phyloP scores from a whole-genome alignment of 139 green algal genomes.

The Coccomyxa sp. region DNA sequence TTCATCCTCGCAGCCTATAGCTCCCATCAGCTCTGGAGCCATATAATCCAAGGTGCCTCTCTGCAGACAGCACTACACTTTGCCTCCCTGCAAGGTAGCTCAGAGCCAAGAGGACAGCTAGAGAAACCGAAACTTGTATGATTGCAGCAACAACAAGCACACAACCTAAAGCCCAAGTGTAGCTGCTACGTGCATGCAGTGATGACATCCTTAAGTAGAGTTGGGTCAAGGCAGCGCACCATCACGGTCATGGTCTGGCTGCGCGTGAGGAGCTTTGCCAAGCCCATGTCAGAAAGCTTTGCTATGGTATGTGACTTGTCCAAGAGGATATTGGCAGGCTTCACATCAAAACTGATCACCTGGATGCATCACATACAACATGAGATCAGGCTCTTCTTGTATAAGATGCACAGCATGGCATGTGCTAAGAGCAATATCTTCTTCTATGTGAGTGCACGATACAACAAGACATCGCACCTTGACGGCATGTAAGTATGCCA shows the following conservation, averaged over 20 bases:
- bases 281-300: neutral
- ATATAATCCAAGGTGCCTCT: neutral
- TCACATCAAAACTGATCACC: neutral
- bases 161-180: too few species aligned
- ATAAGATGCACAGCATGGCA: neutral
- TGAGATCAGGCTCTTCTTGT: neutral
- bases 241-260: too few species aligned
- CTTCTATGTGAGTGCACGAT: neutral
- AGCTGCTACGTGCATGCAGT: too few species aligned
- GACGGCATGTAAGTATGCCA: neutral
- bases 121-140: too few species aligned
- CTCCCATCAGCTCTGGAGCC: neutral
- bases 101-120: too few species aligned
- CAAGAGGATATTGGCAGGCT: neutral
- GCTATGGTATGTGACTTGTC: neutral
- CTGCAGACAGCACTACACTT: too few species aligned
- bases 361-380: neutral
- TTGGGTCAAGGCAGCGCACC: too few species aligned
- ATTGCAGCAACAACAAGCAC: too few species aligned
- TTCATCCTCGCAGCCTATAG: neutral
- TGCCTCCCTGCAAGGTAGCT: too few species aligned
- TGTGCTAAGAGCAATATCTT: neutral
- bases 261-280: neutral
- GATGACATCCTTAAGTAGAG: too few species aligned
- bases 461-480: neutral